Evolutionary conservation across 177 flowering plant genomes (phyloP).

Genomic region (Vitis hybrid): DNA sequence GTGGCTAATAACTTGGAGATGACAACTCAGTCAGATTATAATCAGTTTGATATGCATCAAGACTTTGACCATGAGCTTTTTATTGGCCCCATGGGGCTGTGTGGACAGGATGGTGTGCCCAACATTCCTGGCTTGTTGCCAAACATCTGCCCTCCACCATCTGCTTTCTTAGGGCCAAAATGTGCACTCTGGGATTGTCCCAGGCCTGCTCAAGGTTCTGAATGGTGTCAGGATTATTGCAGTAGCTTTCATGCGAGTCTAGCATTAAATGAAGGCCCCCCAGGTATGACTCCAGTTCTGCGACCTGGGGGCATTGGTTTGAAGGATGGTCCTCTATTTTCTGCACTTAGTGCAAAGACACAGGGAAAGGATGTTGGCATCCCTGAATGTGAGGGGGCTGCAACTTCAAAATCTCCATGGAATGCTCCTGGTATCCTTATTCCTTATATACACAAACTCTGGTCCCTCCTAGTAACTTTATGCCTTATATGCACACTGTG

Average conservation of each 20-base stretch:
- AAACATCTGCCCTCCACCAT: conserved; percentile 71
- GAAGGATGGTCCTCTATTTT: conserved; percentile 86
- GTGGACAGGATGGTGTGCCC: conserved; percentile 40
- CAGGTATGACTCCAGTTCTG: conserved; percentile 89
- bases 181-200: conserved; percentile 99
- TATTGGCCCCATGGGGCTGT: conserved; percentile 21
- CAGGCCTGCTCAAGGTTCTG: conserved; percentile 83
- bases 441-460: neutral
- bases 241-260: conserved; percentile 77
- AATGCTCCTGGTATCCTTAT: conserved; percentile 86
- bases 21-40: conserved; percentile 16
- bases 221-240: conserved; percentile 88
- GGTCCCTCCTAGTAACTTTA: neutral
- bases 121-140: conserved; percentile 48
- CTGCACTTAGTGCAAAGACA: conserved; percentile 87
- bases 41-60: conserved; percentile 10
- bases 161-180: conserved; percentile 96
- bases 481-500: too few relatives aligned
- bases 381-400: conserved; percentile 99
- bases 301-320: conserved; percentile 96
- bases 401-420: conserved; percentile 98
- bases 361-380: conserved; percentile 92
- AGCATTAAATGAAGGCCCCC: conserved; percentile 92
- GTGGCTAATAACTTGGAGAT: conserved; percentile 24
- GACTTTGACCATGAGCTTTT: conserved; percentile 9